Base-by-base conservation (phyloP, 2,329 filamentous ascomycete species). In the Fusarium sororula region DNA sequence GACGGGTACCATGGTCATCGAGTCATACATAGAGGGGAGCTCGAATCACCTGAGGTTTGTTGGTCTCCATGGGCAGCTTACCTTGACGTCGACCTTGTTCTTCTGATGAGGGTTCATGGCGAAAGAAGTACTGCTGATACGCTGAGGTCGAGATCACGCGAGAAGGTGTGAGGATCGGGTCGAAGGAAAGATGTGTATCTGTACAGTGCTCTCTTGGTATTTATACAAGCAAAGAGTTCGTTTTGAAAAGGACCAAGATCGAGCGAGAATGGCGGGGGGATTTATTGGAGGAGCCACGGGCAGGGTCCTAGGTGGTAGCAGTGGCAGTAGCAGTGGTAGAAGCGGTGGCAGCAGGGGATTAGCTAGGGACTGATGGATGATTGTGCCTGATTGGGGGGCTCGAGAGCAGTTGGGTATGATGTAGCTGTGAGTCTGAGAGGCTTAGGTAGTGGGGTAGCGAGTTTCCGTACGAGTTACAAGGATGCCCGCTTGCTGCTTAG, bases 81-180 rank as follows among this genome's bases (percentile, higher is more conserved):
- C 96, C 88, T 90, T 95, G 85, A 98, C 89, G 85, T 99, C 96
- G 80, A 98, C 90, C 89, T 99, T 98, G 89, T 98, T 98, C 90
- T 97, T 95, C 89, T 98, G 94, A 84, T 95, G 94, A 79, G 96
- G 96, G 84, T 98, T 98, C 94, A 98, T 97, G 75, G 78, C 68
- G 87, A 62, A 63, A 55, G 30, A 47, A 26, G 55, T 74, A 50
- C 44, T 28, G 47, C 24, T 45, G 54, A 22, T 57, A 63, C 58
- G 41, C 30, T 48, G 26, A 56, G 55, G 45, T 24, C 30, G 48
- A 50, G 54, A 59, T 66, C 41, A 53, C 50, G 37, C 50, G 54
- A 39, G 30, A 41, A 51, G 30, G 30, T 57, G 60, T 38, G 50
- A 32, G 42, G 42, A 50, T 50, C 24, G 47, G 50, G 44, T 58